Base-by-base conservation (phyloP, 768 basidiomycete genomes). In the Russula sp. region DNA sequence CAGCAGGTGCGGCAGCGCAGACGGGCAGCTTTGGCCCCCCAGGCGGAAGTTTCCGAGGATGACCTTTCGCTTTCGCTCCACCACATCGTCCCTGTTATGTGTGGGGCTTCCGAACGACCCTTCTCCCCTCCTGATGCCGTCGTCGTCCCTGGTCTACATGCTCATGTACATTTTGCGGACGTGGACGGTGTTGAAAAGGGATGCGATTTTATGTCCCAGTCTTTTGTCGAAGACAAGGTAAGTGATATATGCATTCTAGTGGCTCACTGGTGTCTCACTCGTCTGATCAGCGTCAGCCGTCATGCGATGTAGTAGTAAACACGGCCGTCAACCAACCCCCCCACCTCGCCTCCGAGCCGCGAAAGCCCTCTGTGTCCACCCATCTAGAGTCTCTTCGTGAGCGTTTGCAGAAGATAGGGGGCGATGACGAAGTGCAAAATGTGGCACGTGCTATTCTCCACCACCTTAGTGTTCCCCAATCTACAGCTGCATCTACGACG, bases 401-500 rank as follows among this genome's bases (percentile, higher is more conserved):
- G 5, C 58, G 52, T 14, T 43, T 63, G 46, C 39, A 59, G 18
- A 38, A 48, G 34, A 34, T 42, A 25, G 45, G 29, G 1, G 34
- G 51, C 9, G 52, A 50, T 45, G 58, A 63, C 18, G 58, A 63
- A 32, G 51, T 59, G 7, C 62, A 49, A 49, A 52, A 59, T 16
- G 34, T 59, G 18, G 62, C 52, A 5, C 57, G 52, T n/a, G 18
- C 39, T 4, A 54, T 49, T 32, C 51, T 63, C 8, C 34, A 41
- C 16, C 52, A 11, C 35, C 52, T 63, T 2, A 39, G 34, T 20
- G 45, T 7, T 9, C 8, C 29, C 16, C 22, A 57, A 16, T 42
- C 41, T 43, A 41, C 34, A 25, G 29, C 56, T 38, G 61, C 32
- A 7, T n/a, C 32, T 3, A 35, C 34, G 7, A 35, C 34, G 7